Base-by-base conservation (phyloP, 768 basidiomycete genomes). In the Chalciporus chontae region DNA sequence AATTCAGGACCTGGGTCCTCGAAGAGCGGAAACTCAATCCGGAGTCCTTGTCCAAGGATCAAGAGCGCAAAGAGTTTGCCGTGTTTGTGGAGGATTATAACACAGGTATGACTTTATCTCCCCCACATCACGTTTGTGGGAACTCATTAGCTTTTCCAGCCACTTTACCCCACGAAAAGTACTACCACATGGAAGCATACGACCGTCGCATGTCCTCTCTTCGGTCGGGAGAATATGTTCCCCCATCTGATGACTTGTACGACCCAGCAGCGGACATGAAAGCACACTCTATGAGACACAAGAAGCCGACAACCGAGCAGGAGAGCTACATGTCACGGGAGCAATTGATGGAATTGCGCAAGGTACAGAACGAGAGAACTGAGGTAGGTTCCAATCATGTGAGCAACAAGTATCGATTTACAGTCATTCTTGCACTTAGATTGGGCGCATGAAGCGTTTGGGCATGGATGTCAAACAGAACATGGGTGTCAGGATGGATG, bases 1-100 rank as follows among this genome's bases (percentile, higher is more conserved):
- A 96, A 69, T 96, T 95, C 67, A 79, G 89, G 46, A 81, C 88
- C 3, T 96, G 94, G 94, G 81, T 95, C 4, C 83, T 96, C 11
- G 94, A 96, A 65, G 94, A 96, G 63, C 83, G 89, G 40, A 90
- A 86, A 64, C 75, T 92, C 57, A 95, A 95, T 63, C 92, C 93
- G 0, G 94, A 95, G 69, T 86, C 85, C 3, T 74, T 93, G 40
- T 78, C 85, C 13, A 94, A 91, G 60, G 91, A 94, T 43, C 85
- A 87, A 54, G 84, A 81, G 52, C 85, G 83, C 69, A 93, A 91
- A 59, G 88, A 93, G 62, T 96, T 94, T 65, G 73, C 80, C 5
- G 76, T 77, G 18, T 94, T 87, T 59, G 80, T 89, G 18, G 90
- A 92, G 65, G 90, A 91, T 62, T 91, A 76, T 62, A 90, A 92